Evolutionary conservation across 768 basidiomycete species (phyloP).

Genomic region (Phlebiopsis gigantea): DNA sequence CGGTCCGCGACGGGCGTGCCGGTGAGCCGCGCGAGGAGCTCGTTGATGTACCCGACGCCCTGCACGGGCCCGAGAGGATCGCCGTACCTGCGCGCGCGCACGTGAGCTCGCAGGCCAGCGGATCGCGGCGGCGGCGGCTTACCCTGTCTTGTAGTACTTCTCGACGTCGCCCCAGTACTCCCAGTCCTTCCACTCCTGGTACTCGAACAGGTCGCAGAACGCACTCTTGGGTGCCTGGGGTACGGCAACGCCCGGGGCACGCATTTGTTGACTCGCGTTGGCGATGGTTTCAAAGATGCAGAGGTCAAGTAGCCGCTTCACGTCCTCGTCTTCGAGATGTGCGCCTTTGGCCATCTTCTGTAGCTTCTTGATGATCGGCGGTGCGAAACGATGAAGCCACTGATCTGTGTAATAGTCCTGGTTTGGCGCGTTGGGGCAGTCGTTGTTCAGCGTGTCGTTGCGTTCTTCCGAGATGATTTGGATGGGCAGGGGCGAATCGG

Average conservation of each 20-base stretch:
- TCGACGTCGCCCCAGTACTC: conserved; percentile 71
- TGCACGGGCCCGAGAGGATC: conserved; percentile 67
- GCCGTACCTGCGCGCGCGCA: conserved; percentile 56
- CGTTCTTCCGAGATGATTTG: conserved; percentile 59
- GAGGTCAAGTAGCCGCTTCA: conserved; percentile 58
- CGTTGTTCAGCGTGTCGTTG: conserved; percentile 27
- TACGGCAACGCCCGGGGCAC: background rate
- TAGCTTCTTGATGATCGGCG: conserved; percentile 52
- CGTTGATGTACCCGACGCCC: conserved; percentile 85
- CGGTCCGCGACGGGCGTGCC: conserved; percentile 52
- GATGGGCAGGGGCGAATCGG: conserved; percentile 41
- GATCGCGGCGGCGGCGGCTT: conserved; percentile 14
- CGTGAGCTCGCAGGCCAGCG: no score
- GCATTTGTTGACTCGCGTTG: conserved; percentile 29
- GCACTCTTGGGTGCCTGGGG: conserved; percentile 38
- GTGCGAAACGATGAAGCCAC: conserved; percentile 55
- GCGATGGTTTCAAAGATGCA: conserved; percentile 72
- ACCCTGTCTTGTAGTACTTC: conserved; percentile 79
- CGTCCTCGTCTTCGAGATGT: conserved; percentile 48
- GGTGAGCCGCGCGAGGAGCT: conserved; percentile 77
- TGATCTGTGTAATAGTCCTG: conserved; percentile 34
- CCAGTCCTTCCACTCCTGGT: conserved; percentile 54
- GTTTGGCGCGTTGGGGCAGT: conserved; percentile 54
- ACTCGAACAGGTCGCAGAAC: conserved; percentile 67
- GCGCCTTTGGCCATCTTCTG: conserved; percentile 59